A percentile compares a stretch with the other conserved stretches of the same genome.
phyloP scores from a whole-genome alignment of 345 rosid genomes.

The Eutrema heterophyllum region DNA sequence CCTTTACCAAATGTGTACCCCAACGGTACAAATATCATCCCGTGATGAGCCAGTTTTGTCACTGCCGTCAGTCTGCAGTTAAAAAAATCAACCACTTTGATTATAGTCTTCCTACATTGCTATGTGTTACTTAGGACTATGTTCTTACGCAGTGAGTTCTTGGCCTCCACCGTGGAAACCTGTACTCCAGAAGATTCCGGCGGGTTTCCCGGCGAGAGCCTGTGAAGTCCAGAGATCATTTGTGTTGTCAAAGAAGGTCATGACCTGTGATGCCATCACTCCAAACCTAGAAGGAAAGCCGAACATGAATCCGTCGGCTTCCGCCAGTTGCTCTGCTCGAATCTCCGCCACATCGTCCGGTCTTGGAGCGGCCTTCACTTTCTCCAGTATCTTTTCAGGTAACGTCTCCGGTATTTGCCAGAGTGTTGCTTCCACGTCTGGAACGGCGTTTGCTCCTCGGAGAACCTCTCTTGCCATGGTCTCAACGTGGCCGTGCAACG shows the following conservation, averaged over 20 bases:
- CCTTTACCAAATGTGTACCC: slow-evolving; percentile 82
- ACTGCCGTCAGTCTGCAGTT: slow-evolving; percentile 67
- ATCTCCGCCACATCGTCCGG: slow-evolving; percentile 75
- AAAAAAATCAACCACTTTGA: neutral
- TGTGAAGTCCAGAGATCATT: slow-evolving; percentile 63
- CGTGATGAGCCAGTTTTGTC: slow-evolving; percentile 86
- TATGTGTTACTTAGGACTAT: neutral
- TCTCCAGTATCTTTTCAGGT: slow-evolving; percentile 51
- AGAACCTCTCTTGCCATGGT: slow-evolving; percentile 83
- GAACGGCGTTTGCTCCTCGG: slow-evolving; percentile 65
- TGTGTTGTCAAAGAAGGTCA: slow-evolving; percentile 88
- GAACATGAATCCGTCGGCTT: slow-evolving; percentile 90
- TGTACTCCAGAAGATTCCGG: slow-evolving; percentile 97
- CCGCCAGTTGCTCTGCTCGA: slow-evolving; percentile 61
- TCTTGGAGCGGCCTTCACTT: slow-evolving; percentile 71
- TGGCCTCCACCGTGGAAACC: slow-evolving; percentile 97
- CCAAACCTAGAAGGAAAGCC: slow-evolving; percentile 97
- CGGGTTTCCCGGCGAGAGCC: slow-evolving; percentile 93
- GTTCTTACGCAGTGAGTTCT: slow-evolving; percentile 88
- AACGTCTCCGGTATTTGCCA: slow-evolving; percentile 96
- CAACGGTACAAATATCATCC: slow-evolving; percentile 83
- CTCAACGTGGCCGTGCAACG: slow-evolving; percentile 84
- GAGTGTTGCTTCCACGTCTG: slow-evolving; percentile 84
- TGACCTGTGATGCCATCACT: slow-evolving; percentile 86
- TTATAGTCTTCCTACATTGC: neutral